phyloP scores from a whole-genome alignment of 2,329 filamentous ascomycete genomes.

The Dendryphion nanum region DNA sequence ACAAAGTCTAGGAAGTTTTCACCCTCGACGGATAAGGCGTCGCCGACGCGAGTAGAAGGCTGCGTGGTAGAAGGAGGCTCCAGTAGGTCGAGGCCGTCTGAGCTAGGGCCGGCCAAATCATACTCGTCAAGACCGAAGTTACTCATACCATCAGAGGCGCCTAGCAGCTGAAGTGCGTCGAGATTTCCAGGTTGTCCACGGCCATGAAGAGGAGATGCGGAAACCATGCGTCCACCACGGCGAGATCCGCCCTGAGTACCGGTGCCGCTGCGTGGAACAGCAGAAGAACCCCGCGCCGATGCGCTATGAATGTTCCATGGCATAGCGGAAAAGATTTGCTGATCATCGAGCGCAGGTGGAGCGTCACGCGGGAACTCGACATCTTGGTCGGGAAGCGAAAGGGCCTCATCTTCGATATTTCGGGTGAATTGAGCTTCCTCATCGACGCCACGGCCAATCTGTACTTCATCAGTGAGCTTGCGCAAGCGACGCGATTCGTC shows the following conservation, averaged over 20 bases:
- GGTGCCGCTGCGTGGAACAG: slow-evolving; percentile 40
- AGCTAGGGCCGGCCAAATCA: slow-evolving; percentile 21
- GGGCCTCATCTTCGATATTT: slow-evolving; percentile 14
- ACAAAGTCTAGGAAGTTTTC: slow-evolving; percentile 64
- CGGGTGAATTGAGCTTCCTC: slow-evolving; percentile 28
- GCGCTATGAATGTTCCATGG: slow-evolving; percentile 67
- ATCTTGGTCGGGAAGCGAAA: slow-evolving; percentile 35
- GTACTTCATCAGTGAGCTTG: slow-evolving; percentile 27
- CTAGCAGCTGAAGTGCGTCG: slow-evolving; percentile 27
- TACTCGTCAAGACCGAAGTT: slow-evolving; percentile 17
- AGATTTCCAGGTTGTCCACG: slow-evolving; percentile 39
- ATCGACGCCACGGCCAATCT: slow-evolving; percentile 36
- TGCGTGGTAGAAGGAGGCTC: slow-evolving; percentile 6
- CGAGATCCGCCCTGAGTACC: slow-evolving; percentile 39
- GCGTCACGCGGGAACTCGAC: slow-evolving; percentile 71
- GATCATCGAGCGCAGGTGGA: slow-evolving; percentile 64
- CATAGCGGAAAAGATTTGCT: slow-evolving; percentile 63
- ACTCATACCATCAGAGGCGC: slow-evolving; percentile 27
- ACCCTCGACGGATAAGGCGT: slow-evolving; percentile 58
- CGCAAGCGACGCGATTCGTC: slow-evolving; percentile 34
- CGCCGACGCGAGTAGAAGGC: slow-evolving; percentile 44
- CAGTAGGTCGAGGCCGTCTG: slow-evolving; percentile 5
- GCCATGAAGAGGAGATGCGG: slow-evolving; percentile 61
- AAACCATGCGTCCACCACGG: slow-evolving; percentile 53
- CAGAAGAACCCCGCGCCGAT: slow-evolving; percentile 53